Base-by-base conservation (phyloP, 306 rosid genomes). In the Lathyrus tuberosus region DNA sequence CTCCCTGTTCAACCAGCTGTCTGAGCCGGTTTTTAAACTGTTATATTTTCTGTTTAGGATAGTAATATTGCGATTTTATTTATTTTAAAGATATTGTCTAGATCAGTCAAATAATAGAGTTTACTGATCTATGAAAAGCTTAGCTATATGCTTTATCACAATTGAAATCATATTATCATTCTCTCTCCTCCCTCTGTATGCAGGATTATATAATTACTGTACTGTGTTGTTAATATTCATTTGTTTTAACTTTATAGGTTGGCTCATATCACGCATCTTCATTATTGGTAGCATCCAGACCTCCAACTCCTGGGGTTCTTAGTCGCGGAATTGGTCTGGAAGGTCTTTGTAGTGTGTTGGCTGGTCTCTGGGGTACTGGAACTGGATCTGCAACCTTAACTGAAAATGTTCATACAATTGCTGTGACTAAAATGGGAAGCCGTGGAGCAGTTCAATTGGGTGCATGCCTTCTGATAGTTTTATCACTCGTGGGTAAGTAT, bases 361-460 rank as follows among this genome's bases (percentile, higher is more conserved):
- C 97, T 83, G 99, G 92, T 83, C 84, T 95, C 18, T 95, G 99
- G 99, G 99, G 99, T 60, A 87, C 99, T 33, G 99, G 97, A 79
- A 87, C 95, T 5, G 99, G 97, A 44, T 91, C 95, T 49, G 82
- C 97, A 15, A 91, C 97, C 61, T 82, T 95, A 65, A 91, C 99
- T 18, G 99, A 95, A 85, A 95, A 95, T 76, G 87, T 91, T 47
- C 99, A 95, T 81, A 95, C 99, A 38, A 83, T 95, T 80, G 99
- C 99, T 18, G 97, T 91, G 73, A 91, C 99, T 64, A 95, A 91
- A 91, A 91, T 95, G 97, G 99, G 99, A 87, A 95, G 99, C 79
- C 99, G 97, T 63, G 84, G 89, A 82, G 97, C 96, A 58, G 96
- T 95, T 81, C 97, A 87, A 78, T 46, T 93, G 37, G 98, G 98